Evolutionary conservation across 768 basidiomycete genomes (phyloP).

Genomic region (Phylloporus arenicola): DNA sequence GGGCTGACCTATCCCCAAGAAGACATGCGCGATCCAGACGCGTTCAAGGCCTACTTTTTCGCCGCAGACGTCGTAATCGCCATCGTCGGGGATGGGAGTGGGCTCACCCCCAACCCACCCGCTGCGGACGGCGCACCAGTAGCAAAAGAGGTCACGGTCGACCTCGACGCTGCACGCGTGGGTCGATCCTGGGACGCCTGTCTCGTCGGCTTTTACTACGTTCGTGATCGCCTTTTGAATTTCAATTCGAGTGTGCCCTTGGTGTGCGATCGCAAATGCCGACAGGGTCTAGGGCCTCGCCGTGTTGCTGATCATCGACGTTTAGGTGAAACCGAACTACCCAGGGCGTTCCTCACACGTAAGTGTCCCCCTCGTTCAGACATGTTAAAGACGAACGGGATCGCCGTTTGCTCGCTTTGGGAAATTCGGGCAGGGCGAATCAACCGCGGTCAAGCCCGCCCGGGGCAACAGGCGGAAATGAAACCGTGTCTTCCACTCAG

Average conservation of each 20-base stretch:
- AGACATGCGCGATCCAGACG: constrained; percentile 42
- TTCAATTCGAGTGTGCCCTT: background rate
- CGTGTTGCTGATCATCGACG: constrained; percentile 5
- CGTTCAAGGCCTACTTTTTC: constrained; percentile 75
- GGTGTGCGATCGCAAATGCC: background rate
- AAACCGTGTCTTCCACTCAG: background rate
- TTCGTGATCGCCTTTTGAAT: constrained; percentile 31
- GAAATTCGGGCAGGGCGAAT: background rate
- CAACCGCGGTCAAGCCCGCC: background rate
- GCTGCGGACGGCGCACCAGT: background rate
- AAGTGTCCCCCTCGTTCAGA: constrained; percentile 29
- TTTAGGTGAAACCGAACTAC: constrained; percentile 79
- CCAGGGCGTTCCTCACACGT: constrained; percentile 88
- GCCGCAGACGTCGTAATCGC: constrained; percentile 72
- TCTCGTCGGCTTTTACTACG: constrained; percentile 77
- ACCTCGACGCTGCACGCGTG: constrained; percentile 41
- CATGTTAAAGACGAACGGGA: background rate
- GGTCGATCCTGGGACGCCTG: constrained; percentile 61
- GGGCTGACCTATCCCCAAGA: constrained; percentile 88
- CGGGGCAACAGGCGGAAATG: constrained; percentile 3
- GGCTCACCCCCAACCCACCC: background rate
- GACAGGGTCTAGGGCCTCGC: constrained; percentile 2
- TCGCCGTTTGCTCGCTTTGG: background rate
- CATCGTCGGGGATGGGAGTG: constrained; percentile 31
- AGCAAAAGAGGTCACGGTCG: constrained; percentile 17